Base-by-base conservation (phyloP, 2,329 filamentous ascomycete species). In the Penicillium sp. region DNA sequence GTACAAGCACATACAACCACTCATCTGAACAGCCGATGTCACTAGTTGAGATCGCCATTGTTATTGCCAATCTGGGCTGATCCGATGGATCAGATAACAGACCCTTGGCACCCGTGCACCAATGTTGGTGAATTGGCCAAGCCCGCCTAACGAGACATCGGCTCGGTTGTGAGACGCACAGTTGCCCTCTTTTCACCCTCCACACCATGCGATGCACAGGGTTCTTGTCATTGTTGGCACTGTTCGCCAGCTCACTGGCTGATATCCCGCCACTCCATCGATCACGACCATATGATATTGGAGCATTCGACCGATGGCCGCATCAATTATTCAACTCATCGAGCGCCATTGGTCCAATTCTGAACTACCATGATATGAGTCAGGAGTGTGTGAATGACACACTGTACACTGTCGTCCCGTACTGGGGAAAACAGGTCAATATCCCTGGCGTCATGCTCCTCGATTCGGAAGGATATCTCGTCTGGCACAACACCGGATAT, bases 401-500 rank as follows among this genome's bases (percentile, higher is more conserved):
- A 0, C 21, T 45, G 3, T 51, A 44, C 11, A 38, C 40, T 1
- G n/a, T 46, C 14, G n/a, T 46, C 3, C 40, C 49, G 4, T 38
- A 38, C 14, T 45, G 21, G 40, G 48, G 48, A 13, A 45, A 45
- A 10, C 31, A 50, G 4, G 48, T 50, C 10, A 42, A 49, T 6
- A 16, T 42, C 22, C 61, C 64, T 2, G 68, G 63, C 1, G 62
- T 67, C 0, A 62, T 65, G 58, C 67, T 71, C 9, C 56, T 71
- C 18, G 67, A 71, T 46, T 57, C 62, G 7, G 34, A 57, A 1
- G 68, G 68, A 1, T 52, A 66, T 16, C 45, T 71, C 10, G 63
- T 69, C 8, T 71, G 67, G 68, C 60, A 63, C 56, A 62, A 61
- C 31, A 52, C 57, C 8, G 60, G 60, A 8, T 65, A 55, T 56